Evolutionary conservation across 2,329 filamentous ascomycete genomes (phyloP).

Genomic region (Colletotrichum cereale): DNA sequence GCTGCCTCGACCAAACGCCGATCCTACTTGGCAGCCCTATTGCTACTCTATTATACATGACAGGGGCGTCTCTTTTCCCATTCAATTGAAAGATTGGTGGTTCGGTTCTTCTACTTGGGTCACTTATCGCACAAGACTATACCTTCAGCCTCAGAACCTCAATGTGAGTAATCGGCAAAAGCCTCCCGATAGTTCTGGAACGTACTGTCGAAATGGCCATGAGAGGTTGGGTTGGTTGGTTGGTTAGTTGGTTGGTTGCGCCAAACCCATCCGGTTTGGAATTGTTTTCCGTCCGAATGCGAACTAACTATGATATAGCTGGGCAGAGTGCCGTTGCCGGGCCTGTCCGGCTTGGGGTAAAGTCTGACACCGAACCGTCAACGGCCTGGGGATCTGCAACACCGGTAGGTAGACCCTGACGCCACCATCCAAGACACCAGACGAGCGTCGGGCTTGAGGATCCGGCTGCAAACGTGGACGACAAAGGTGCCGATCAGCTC

Average conservation of each 20-base stretch:
- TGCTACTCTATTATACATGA: not conserved
- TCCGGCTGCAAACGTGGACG: slow-evolving; percentile 18
- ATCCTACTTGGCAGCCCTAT: not conserved
- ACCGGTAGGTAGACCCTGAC: slow-evolving; percentile 15
- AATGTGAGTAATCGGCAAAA: too few species aligned
- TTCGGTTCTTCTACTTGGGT: too few species aligned
- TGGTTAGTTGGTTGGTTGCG: not conserved
- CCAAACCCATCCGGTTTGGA: not conserved
- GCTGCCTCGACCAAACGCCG: not conserved
- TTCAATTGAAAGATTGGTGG: not conserved
- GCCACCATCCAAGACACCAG: slow-evolving; percentile 16
- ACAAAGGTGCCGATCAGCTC: slow-evolving; percentile 15
- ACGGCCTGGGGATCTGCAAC: slow-evolving; percentile 29
- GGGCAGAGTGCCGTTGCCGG: not conserved
- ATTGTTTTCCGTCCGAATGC: not conserved
- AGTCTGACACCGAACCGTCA: slow-evolving; percentile 5
- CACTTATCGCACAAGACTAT: too few species aligned
- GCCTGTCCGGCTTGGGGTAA: not conserved
- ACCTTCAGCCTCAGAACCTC: not conserved
- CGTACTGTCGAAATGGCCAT: not conserved
- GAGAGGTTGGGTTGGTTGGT: too few species aligned
- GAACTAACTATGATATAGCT: not conserved
- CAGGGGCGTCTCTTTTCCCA: not conserved
- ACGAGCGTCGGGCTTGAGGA: not conserved
- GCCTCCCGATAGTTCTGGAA: not conserved